phyloP scores from a whole-genome alignment of 208 protist genomes.

The Porcisia hertigi region DNA sequence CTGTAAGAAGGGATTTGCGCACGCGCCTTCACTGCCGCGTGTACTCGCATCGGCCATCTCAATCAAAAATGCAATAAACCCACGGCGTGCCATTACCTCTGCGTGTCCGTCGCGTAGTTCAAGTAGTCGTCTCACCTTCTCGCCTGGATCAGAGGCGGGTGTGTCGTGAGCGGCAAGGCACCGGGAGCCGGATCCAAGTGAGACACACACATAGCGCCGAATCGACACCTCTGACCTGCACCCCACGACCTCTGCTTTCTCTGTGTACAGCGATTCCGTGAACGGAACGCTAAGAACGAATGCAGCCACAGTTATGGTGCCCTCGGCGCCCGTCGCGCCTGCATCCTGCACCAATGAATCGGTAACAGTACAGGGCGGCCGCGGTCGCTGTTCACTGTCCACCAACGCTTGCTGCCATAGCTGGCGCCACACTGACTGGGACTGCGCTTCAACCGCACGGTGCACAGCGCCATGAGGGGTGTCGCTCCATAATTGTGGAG shows the following conservation, averaged over 20 bases:
- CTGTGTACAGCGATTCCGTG: not conserved
- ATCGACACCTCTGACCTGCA: not conserved
- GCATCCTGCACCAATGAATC: not conserved
- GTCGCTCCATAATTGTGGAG: constrained; percentile 16
- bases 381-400: not conserved
- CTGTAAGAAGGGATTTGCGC: not conserved
- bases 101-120: constrained; percentile 81
- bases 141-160: not conserved
- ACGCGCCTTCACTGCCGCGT: not conserved
- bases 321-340: not conserved
- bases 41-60: constrained; percentile 26
- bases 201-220: constrained; percentile 69
- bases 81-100: constrained; percentile 83
- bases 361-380: not conserved
- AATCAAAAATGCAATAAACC: constrained; percentile 71
- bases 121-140: constrained; percentile 17
- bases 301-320: constrained; percentile 40
- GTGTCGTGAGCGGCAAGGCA: constrained; percentile 48
- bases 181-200: constrained; percentile 75
- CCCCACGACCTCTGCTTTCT: not conserved
- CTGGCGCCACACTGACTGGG: constrained; percentile 6
- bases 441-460: constrained; percentile 29
- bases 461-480: constrained; percentile 14
- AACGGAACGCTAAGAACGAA: constrained; percentile 46
- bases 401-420: constrained; percentile 17